These are phyloP conservation scores for Eustoma russellianum DNA, from an alignment of 257 asterid species.

Conservation along the genomic window DNA sequence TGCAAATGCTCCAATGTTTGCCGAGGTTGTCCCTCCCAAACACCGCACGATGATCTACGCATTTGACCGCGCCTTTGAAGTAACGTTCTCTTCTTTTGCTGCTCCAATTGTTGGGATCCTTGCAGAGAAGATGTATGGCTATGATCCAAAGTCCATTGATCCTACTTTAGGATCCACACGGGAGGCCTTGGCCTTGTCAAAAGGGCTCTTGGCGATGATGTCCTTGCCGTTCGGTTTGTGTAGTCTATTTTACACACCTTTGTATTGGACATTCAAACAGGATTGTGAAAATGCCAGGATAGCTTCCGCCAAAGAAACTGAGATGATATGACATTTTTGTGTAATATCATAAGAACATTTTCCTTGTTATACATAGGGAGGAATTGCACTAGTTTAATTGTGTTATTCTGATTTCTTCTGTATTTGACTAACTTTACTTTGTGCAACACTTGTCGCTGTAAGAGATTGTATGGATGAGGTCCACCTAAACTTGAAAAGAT, in stretches of 20 bases:
- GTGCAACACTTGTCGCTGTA: no score
- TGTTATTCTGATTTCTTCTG: no score
- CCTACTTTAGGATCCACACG: slow-evolving; percentile 57
- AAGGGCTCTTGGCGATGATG: slow-evolving; percentile 87
- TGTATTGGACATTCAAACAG: slow-evolving; percentile 78
- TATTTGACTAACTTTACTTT: no score
- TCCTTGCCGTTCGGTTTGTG: slow-evolving; percentile 84
- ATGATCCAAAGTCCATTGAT: slow-evolving; percentile 67
- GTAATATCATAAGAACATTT: background rate
- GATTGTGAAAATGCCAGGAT: slow-evolving; percentile 72
- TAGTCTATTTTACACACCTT: slow-evolving; percentile 76
- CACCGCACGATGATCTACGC: slow-evolving; percentile 97
- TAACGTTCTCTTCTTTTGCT: slow-evolving; percentile 84
- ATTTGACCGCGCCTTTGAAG: slow-evolving; percentile 87
- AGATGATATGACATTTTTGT: slow-evolving; percentile 42
- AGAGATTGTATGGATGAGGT: no score
- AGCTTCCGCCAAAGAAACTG: slow-evolving; percentile 54
- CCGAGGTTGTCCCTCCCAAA: slow-evolving; percentile 88
- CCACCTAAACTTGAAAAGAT: no score
- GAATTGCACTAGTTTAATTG: no score
- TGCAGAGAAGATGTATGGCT: slow-evolving; percentile 75
- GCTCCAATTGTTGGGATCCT: slow-evolving; percentile 92
- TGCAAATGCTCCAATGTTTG: slow-evolving; percentile 88
- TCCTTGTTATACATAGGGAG: background rate
- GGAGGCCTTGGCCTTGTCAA: slow-evolving; percentile 78